These are phyloP conservation scores for Aspergillus quadrilineatus DNA, from an alignment of 2,329 filamentous ascomycete genomes.

Conservation along the genomic window DNA sequence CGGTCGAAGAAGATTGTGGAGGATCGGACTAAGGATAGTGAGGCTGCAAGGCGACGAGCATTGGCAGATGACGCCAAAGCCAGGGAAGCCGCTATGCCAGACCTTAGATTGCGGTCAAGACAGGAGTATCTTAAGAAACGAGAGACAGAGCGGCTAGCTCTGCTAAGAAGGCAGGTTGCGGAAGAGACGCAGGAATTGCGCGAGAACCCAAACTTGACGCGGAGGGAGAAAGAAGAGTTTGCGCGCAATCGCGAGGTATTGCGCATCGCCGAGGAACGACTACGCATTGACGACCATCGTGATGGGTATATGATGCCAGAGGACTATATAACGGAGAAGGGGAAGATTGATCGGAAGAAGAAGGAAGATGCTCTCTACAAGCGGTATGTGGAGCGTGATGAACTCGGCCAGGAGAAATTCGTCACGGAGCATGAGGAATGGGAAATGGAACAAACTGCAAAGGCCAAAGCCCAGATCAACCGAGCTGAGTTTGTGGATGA, in stretches of 20 bases:
- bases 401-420: slow-evolving; percentile 82
- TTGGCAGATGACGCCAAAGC: slow-evolving; percentile 67
- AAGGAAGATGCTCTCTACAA: slow-evolving; percentile 90
- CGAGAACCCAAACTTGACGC: slow-evolving; percentile 71
- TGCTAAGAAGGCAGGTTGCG: slow-evolving; percentile 85
- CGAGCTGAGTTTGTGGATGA: slow-evolving; percentile 72
- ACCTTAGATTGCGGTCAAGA: slow-evolving; percentile 77
- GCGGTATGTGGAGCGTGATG: slow-evolving; percentile 82
- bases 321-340: slow-evolving; percentile 91
- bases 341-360: slow-evolving; percentile 79
- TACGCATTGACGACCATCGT: slow-evolving; percentile 84
- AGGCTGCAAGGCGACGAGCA: slow-evolving; percentile 60
- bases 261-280: slow-evolving; percentile 76
- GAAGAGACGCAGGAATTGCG: slow-evolving; percentile 82
- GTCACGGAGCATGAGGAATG: slow-evolving; percentile 94
- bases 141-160: slow-evolving; percentile 76
- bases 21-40: slow-evolving; percentile 58
- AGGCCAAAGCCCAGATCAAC: slow-evolving; percentile 82
- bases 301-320: slow-evolving; percentile 93
- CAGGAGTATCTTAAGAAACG: slow-evolving; percentile 94
- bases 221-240: slow-evolving; percentile 82
- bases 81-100: slow-evolving; percentile 70
- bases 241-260: slow-evolving; percentile 81
- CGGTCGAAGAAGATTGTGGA: slow-evolving; percentile 68
- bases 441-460: slow-evolving; percentile 85